Evolutionary conservation across 495 filamentous ascomycete genomes (phyloP), one percentile per base, ranked within the genome.

Genomic region (Aspergillus conjunctus): DNA sequence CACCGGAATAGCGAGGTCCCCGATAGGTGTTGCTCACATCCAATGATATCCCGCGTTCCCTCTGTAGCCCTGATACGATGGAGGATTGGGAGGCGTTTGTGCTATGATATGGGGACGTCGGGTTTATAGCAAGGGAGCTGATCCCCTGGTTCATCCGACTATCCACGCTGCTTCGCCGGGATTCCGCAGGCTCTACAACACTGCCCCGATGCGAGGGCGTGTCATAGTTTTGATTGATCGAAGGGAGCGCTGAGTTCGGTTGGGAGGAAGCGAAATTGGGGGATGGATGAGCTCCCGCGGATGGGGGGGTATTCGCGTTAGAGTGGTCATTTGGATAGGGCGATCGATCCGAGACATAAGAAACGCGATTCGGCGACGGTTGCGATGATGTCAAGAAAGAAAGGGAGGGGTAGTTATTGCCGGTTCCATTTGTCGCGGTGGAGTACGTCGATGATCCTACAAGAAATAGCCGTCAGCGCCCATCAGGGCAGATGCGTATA

Each of bases 41-140:
- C 37, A 64, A 75, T 14, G 73, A 66, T 31, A 83, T 84, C 0
- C 82, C 82, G 12, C 82, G 74, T 54, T 85, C 80, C 26, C 81
- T 67, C 63, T 85, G 82, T 5, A 90, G 75, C 76, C 84, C 73
- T 67, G 85, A 78, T 72, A 87, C 66, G 70, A 93, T 86, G 31
- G 90, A 93, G 0, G 88, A 84, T 15, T 90, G 87, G 6, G 89
- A 92, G 30, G 86, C 89, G 67, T 91, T 91, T 60, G 87, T 85
- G 69, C 84, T 90, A 49, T 88, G 82, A 66, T 91, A 91, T 7
- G 90, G 90, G 3, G 89, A 88, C 15, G 76, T 73, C 71, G 72
- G 74, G 39, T 87, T 87, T 62, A 93, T 81, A 20, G 85, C 80
- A 68, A 92, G 77, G 31, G 89, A 85, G 50, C 81, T 81, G 53